Evolutionary conservation across 2,329 filamentous ascomycete genomes (phyloP), one percentile per base, ranked within the genome.

Genomic region (Colletotrichum kahawae): DNA sequence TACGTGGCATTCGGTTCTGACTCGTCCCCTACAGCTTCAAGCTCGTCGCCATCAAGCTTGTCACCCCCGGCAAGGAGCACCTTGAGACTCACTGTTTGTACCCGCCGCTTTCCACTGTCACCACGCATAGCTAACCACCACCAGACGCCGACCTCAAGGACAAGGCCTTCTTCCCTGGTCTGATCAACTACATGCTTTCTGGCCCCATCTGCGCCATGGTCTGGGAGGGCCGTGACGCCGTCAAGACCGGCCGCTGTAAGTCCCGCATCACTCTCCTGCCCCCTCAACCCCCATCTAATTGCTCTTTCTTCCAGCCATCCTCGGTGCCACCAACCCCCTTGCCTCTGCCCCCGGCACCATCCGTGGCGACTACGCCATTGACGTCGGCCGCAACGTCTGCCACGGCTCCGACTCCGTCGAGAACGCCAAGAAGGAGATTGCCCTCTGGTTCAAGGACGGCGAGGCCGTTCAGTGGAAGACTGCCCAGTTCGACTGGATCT

Each of bases 341-440:
- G 95, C 93, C 85, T 98, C 96, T 74, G 92, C 93, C 83, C 97
- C 97, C 79, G 97, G 97, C 86, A 99, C 97, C 90, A 99, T 99
- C 92, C 96, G 97, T 90, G 96, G 95, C 88, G 94, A 96, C 91
- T 95, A 87, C 87, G 94, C 94, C 87, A 94, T 96, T 82, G 92
- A 88, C 76, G 85, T 87, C 85, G 97, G 97, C 89, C 95, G 96
- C 88, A 99, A 99, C 92, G 95, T 98, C 90, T 98, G 96, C 95
- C 97, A 99, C 93, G 97, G 97, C 86, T 98, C 95, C 88, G 97
- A 99, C 92, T 93, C 91, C 86, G 96, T 99, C 88, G 97, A 99
- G 93, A 98, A 92, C 90, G 97, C 97, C 89, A 92, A 98, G 94
- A 98, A 98, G 95, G 97, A 99, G 92, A 99, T 99, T 86, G 94